Conservation (phyloP, 1,139 yeast species). For the Arxiozyma telluris region DNA sequence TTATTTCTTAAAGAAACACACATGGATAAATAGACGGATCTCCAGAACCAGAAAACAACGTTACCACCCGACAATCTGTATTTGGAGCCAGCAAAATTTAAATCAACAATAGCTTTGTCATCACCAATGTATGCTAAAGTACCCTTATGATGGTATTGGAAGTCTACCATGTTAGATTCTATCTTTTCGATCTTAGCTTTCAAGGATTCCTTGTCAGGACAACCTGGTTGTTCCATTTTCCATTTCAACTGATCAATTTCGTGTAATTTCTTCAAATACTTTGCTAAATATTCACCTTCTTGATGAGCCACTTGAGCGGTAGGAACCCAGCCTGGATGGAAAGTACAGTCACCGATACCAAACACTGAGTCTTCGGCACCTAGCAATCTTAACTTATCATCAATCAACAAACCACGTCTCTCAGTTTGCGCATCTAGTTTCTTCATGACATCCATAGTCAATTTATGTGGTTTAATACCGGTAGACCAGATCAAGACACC, state of each 20-base stretch:
- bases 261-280: conserved; percentile 59
- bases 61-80: conserved; percentile 69
- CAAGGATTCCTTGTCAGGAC: conserved; percentile 19
- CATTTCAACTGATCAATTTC: conserved; percentile 56
- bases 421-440: conserved; percentile 72
- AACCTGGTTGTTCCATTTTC: conserved; percentile 15
- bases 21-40: conserved; percentile 88
- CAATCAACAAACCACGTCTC: conserved; percentile 79
- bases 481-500: conserved; percentile 96
- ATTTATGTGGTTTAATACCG: conserved; percentile 84
- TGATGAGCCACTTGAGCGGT: conserved; percentile 97
- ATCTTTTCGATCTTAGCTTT: conserved; percentile 30
- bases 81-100: conserved; percentile 78
- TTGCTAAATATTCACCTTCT: conserved; percentile 78
- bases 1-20: conserved; percentile 84
- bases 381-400: conserved; percentile 72
- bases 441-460: conserved; percentile 57
- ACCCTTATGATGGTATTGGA: conserved; percentile 61
- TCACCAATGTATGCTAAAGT: conserved; percentile 77
- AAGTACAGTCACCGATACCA: conserved; percentile 92
- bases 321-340: conserved; percentile 80
- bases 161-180: conserved; percentile 38
- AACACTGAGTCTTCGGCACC: conserved; percentile 71
- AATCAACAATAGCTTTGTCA: conserved; percentile 89
- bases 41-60: conserved; percentile 86